phyloP scores from a whole-genome alignment of 441 rosid species.

The Adansonia grandidieri region DNA sequence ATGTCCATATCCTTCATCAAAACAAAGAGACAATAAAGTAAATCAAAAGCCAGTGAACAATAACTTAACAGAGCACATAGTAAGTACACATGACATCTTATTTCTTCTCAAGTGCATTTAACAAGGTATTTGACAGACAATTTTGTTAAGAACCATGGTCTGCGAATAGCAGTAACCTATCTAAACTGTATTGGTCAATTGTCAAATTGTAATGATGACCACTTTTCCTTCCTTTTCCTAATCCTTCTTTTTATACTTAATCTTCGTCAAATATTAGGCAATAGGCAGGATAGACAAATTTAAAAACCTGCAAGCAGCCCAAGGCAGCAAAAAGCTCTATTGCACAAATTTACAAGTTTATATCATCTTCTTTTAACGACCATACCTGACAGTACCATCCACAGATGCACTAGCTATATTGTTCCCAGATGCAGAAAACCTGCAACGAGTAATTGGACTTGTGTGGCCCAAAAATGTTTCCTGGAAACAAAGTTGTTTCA shows the following conservation, averaged over 20 bases:
- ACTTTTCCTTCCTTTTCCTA: neutral
- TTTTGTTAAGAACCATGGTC: constrained; percentile 9
- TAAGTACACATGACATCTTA: constrained; percentile 23
- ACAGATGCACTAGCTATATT: constrained; percentile 76
- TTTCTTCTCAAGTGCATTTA: constrained; percentile 17
- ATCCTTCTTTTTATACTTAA: neutral
- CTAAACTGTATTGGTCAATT: constrained; percentile 1
- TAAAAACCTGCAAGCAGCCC: constrained; percentile 1
- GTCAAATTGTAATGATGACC: neutral
- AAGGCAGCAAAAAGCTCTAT: neutral
- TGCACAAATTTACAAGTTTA: neutral
- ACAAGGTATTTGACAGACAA: constrained; percentile 4
- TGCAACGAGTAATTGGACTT: constrained; percentile 69
- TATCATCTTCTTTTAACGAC: constrained; percentile 20
- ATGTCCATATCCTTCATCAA: constrained; percentile 64
- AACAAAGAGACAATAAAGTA: constrained; percentile 10
- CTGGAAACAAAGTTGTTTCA: constrained; percentile 40
- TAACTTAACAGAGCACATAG: neutral
- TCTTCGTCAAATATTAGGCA: neutral
- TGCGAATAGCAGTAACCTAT: neutral
- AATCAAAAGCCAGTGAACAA: constrained; percentile 29
- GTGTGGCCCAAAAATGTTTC: constrained; percentile 79
- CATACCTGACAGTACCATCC: constrained; percentile 79
- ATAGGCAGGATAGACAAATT: neutral
- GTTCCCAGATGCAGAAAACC: constrained; percentile 77